Evolutionary conservation across 129 eudicot species (phyloP).

Genomic region (Gnaphalium uliginosum): DNA sequence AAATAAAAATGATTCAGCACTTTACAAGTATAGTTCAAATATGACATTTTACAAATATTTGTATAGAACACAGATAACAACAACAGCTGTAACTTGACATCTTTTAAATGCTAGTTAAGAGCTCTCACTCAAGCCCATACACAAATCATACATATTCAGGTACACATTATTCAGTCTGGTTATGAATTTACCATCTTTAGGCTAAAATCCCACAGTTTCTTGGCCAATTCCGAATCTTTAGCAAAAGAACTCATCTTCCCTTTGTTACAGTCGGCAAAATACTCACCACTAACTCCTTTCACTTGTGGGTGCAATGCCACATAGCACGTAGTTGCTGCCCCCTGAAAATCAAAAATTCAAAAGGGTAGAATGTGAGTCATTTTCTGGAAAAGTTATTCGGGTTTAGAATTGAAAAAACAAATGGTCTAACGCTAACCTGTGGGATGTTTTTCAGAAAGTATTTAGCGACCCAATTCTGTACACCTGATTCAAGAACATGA

Average conservation of each 20-base stretch:
- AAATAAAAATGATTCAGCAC: neutral
- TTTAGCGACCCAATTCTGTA: constrained; percentile 44
- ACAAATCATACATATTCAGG: neutral
- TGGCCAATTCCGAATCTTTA: constrained; percentile 59
- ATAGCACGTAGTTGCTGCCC: constrained; percentile 86
- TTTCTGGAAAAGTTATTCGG: neutral
- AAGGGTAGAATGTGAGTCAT: neutral
- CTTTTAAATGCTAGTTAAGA: neutral
- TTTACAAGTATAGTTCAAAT: neutral
- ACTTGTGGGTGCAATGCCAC: constrained; percentile 85
- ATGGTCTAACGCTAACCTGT: constrained; percentile 48
- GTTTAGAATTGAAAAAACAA: neutral
- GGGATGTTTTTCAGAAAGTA: constrained; percentile 61
- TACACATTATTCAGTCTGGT: neutral
- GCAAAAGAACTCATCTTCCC: constrained; percentile 39
- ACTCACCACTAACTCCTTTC: constrained; percentile 72
- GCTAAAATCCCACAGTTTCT: constrained; percentile 90
- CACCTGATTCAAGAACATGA: constrained; percentile 45
- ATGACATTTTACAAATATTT: neutral
- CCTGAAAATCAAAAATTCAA: constrained; percentile 40
- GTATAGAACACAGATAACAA: neutral
- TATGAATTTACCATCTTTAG: constrained; percentile 45
- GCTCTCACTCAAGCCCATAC: neutral
- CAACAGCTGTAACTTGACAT: neutral
- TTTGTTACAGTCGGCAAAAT: constrained; percentile 65